Evolutionary conservation across 805 yeast species (phyloP), one percentile per base, ranked within the genome.

Genomic region (Ascoidea asiatica): DNA sequence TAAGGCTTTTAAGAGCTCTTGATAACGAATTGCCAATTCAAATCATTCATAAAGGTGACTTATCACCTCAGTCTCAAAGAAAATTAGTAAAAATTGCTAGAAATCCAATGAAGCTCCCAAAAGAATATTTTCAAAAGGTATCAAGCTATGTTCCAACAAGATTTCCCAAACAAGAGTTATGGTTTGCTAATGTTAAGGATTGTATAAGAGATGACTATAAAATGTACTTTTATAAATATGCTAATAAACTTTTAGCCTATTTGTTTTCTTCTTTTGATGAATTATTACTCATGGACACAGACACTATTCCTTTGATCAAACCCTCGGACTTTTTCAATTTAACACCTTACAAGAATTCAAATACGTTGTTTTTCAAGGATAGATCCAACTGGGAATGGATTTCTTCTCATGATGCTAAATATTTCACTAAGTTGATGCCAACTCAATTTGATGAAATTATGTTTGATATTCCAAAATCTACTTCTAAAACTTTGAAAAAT

Each of bases 241-340:
- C 65, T 13, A 70, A 67, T 52, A 74, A 74, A 51, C 60, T 73
- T 40, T 50, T 72, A 18, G 76, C 77, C 0, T 61, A 65, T 57
- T 62, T 58, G 37, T 65, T 58, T 56, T 61, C 54, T 42, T 67
- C 77, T 6, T 75, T 75, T 51, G 66, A 67, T 36, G 77, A 73
- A 50, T 63, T 66, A 37, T 57, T 77, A 8, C 58, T 76, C 21
- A 45, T 77, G n/a, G 82, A 77, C 52, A 77, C 79, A 2, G 78
- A 71, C 49, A 61, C 69, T 1, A 71, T 74, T 1, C 64, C 74
- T 1, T 58, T 73, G 42, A 59, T 64, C 39, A 49, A 56, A 5
- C 62, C 69, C 2, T 54, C 62, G 11, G 57, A 57, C 0, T 47
- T 60, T 5, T 71, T 70, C 64, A 47, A 52, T 52, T 20, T 46